These are phyloP conservation scores for Stemphylium lycopersici DNA, from an alignment of 2,329 filamentous ascomycete genomes.

Conservation along the genomic window DNA sequence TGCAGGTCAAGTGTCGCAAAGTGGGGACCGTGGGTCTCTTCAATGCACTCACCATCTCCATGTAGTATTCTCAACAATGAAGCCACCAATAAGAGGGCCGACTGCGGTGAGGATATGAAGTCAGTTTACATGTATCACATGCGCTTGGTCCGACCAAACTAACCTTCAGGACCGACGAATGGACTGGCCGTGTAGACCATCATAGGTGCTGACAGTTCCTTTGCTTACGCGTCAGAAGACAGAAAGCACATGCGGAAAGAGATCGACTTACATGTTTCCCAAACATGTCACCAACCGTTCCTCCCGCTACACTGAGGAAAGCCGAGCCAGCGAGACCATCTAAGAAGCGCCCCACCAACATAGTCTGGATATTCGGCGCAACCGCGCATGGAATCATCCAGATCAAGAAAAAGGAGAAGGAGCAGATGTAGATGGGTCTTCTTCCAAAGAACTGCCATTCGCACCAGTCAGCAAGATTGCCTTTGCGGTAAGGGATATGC, in stretches of 20 bases:
- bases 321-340: slow-evolving; percentile 71
- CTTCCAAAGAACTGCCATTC: slow-evolving; percentile 74
- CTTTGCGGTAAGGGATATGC: neutral
- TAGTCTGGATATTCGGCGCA: slow-evolving; percentile 79
- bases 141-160: too few relatives aligned
- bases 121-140: too few relatives aligned
- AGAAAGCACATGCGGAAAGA: neutral
- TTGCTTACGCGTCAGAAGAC: slow-evolving; percentile 13
- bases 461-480: neutral
- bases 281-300: slow-evolving; percentile 75
- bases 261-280: slow-evolving; percentile 39
- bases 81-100: slow-evolving; percentile 71
- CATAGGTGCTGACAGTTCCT: slow-evolving; percentile 79
- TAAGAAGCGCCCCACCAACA: slow-evolving; percentile 79
- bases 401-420: slow-evolving; percentile 76
- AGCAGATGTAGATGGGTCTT: slow-evolving; percentile 77
- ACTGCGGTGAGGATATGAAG: slow-evolving; percentile 29
- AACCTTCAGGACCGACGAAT: slow-evolving; percentile 60
- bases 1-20: slow-evolving; percentile 12
- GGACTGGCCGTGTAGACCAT: slow-evolving; percentile 66
- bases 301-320: slow-evolving; percentile 74
- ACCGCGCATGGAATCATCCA: slow-evolving; percentile 84
- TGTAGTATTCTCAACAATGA: slow-evolving; percentile 75
- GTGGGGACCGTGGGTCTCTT: slow-evolving; percentile 12
- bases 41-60: slow-evolving; percentile 59